Conservation (phyloP, 2,329 filamentous ascomycete species). For the Clathrospora elynae region DNA sequence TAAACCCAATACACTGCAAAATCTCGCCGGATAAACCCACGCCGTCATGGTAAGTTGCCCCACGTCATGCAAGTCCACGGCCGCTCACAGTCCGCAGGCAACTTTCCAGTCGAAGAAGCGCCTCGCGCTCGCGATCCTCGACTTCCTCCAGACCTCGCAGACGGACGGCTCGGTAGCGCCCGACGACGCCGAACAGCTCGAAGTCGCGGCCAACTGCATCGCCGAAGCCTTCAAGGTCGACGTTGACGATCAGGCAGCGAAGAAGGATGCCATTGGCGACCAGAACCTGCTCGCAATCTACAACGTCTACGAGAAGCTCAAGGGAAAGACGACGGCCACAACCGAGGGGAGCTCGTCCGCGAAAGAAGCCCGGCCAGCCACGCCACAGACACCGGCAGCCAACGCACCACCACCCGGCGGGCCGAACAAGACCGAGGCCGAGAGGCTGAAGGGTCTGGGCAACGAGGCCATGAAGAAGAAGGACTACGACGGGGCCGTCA, state of each 20-base stretch:
- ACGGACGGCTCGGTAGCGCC: constrained; percentile 85
- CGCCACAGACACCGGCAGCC: constrained; percentile 45
- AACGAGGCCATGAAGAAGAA: constrained; percentile 96
- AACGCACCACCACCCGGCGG: constrained; percentile 46
- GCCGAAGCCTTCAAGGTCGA: constrained; percentile 95
- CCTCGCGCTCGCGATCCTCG: constrained; percentile 94
- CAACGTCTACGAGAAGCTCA: constrained; percentile 93
- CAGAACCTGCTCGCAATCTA: constrained; percentile 92
- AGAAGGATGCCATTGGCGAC: constrained; percentile 77
- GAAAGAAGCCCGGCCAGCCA: constrained; percentile 49
- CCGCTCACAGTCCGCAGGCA: constrained; percentile 40
- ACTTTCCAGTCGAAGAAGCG: constrained; percentile 69
- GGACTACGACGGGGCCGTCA: constrained; percentile 82
- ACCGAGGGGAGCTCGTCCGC: constrained; percentile 51
- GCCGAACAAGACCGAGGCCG: constrained; percentile 76
- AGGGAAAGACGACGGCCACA: constrained; percentile 63
- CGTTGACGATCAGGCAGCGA: constrained; percentile 72
- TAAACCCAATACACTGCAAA: neutral
- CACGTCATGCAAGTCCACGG: constrained; percentile 15
- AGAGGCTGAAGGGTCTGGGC: constrained; percentile 84
- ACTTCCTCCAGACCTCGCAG: constrained; percentile 85
- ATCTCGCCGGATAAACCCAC: constrained; percentile 8
- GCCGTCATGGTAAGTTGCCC: constrained; percentile 39
- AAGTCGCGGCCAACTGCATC: constrained; percentile 93
- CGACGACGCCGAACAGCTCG: constrained; percentile 91